Evolutionary conservation across 2,329 filamentous ascomycete species (phyloP).

Genomic region (Juglanconis sp.): DNA sequence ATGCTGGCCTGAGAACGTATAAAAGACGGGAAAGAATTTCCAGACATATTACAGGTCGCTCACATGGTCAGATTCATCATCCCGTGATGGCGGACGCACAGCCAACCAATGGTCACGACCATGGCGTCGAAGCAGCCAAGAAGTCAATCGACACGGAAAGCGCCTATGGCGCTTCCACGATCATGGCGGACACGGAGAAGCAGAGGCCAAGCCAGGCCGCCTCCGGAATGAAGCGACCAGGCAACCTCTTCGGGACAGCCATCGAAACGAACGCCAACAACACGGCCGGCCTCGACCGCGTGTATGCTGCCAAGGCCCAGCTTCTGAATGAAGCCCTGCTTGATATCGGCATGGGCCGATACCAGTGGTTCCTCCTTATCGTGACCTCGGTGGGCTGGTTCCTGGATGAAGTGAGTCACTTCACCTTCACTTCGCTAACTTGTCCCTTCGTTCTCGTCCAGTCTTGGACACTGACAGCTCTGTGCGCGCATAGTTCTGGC

Average conservation of each 20-base stretch:
- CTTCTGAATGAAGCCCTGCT: constrained; percentile 7
- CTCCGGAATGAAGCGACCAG: not conserved
- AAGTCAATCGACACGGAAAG: not conserved
- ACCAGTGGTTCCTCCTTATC: not conserved
- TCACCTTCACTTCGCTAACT: not conserved
- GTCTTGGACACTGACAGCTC: not conserved
- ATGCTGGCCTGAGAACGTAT: too few species aligned
- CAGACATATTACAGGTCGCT: too few species aligned
- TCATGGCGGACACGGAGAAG: constrained; percentile 2
- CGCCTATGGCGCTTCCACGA: constrained; percentile 2
- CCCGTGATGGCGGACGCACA: not conserved
- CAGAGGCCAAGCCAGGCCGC: not conserved
- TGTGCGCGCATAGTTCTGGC: not conserved
- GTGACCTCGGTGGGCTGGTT: constrained; percentile 3
- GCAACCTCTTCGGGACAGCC: not conserved
- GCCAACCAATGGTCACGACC: not conserved
- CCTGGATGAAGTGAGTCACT: not conserved
- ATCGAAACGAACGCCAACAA: not conserved
- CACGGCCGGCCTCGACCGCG: not conserved
- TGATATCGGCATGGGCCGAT: constrained; percentile 4
- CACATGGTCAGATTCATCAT: not conserved
- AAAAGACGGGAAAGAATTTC: too few species aligned
- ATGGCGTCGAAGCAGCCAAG: not conserved
- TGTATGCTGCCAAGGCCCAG: constrained; percentile 2
- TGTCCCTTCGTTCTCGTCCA: not conserved